Percentiles rank a stretch among this genome's conserved stretches.
Conservation (phyloP, 805 yeast species). For the Candida succiphila region DNA sequence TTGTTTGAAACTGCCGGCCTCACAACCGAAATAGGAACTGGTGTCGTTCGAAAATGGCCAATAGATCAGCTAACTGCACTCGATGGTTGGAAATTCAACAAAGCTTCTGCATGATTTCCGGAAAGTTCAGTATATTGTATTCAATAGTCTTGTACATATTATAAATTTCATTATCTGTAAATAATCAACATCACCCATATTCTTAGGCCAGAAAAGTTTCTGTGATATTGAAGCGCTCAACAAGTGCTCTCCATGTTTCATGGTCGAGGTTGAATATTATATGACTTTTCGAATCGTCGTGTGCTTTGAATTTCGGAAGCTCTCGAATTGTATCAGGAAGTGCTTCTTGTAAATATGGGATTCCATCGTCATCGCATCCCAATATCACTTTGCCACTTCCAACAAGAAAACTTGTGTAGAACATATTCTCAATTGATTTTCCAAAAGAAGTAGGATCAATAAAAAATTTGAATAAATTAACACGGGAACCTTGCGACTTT, state of each 20-base stretch:
- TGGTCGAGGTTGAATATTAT: slow-evolving; percentile 65
- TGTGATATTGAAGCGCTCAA: slow-evolving; percentile 44
- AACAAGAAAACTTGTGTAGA: slow-evolving; percentile 71
- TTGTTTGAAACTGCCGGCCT: slow-evolving; percentile 45
- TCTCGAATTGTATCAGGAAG: slow-evolving; percentile 11
- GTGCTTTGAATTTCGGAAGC: slow-evolving; percentile 9
- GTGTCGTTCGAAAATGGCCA: slow-evolving; percentile 84
- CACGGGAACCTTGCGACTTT: slow-evolving; percentile 24
- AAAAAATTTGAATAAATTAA: slow-evolving; percentile 56
- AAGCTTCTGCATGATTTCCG: slow-evolving; percentile 45
- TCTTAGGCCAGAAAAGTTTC: slow-evolving; percentile 35
- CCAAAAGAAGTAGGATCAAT: slow-evolving; percentile 70
- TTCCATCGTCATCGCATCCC: slow-evolving; percentile 36
- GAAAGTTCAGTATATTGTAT: background rate
- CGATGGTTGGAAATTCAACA: slow-evolving; percentile 40
- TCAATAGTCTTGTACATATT: background rate
- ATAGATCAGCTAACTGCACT: slow-evolving; percentile 37
- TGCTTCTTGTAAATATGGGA: slow-evolving; percentile 22
- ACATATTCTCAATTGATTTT: slow-evolving; percentile 76
- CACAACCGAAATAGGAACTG: slow-evolving; percentile 40
- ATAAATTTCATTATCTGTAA: background rate
- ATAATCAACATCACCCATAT: too few species aligned
- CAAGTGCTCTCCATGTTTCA: slow-evolving; percentile 51
- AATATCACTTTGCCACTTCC: slow-evolving; percentile 58
- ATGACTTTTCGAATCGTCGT: slow-evolving; percentile 35